Conservation (phyloP, 257 asterid genomes). For the Forsythia suspensa region DNA sequence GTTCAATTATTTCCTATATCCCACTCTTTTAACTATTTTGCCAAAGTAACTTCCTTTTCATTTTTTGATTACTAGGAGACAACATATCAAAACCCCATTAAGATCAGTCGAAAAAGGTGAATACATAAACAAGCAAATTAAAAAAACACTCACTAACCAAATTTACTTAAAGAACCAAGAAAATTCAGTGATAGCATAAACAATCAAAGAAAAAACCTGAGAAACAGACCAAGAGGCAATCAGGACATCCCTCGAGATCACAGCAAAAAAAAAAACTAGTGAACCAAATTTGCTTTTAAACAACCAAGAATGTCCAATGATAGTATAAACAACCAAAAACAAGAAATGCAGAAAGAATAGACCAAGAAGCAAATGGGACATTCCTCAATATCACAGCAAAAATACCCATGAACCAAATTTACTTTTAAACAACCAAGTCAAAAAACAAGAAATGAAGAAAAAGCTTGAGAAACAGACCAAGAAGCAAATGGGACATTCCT, state of each 20-base stretch:
- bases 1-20: background rate
- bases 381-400: conserved; percentile 64
- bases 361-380: conserved; percentile 99
- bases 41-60: background rate
- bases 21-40: background rate
- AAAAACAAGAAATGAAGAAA: background rate
- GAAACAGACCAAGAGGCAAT: background rate
- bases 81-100: background rate
- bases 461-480: conserved; percentile 55
- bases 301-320: background rate
- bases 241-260: background rate
- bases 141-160: background rate
- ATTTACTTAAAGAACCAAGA: background rate
- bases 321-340: background rate
- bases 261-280: background rate
- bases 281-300: background rate
- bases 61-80: background rate
- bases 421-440: background rate
- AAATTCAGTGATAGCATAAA: background rate
- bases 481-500: conserved; percentile 99
- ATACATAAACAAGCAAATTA: background rate
- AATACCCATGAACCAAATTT: background rate
- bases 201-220: background rate
- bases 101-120: background rate
- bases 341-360: conserved; percentile 12